These are phyloP conservation scores for Phragmites australis DNA, from an alignment of 176 grass and related monocot genomes.

Conservation along the genomic window DNA sequence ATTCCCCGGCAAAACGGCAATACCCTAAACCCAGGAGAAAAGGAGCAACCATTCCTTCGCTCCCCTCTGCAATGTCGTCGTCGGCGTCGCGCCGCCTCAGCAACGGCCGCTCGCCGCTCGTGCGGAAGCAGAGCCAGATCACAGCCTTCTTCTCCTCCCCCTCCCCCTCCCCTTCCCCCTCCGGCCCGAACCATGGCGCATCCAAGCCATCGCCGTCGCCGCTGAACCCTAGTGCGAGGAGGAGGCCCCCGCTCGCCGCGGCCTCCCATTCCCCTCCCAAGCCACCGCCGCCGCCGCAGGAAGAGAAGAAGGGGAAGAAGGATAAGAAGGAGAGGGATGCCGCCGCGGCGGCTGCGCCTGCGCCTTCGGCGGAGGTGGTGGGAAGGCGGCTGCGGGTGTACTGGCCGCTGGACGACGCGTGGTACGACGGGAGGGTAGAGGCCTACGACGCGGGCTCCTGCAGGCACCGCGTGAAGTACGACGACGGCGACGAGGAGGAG, in stretches of 20 bases:
- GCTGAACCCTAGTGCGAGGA: conserved; percentile 50
- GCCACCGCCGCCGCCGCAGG: background rate
- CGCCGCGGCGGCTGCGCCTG: background rate
- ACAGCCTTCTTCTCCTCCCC: conserved; percentile 74
- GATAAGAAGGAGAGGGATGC: background rate
- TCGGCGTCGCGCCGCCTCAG: conserved; percentile 66
- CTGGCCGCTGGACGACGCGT: conserved; percentile 82
- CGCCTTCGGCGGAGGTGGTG: conserved; percentile 43
- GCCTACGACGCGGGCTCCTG: conserved; percentile 49
- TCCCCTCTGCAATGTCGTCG: conserved; percentile 32
- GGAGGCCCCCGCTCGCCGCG: conserved; percentile 49
- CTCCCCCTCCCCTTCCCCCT: conserved; percentile 11
- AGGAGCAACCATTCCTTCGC: background rate
- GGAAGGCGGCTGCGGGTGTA: conserved; percentile 76
- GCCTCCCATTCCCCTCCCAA: conserved; percentile 44
- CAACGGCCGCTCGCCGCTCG: conserved; percentile 85
- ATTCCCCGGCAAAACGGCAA: background rate
- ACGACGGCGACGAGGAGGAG: conserved; percentile 76
- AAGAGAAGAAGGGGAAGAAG: background rate
- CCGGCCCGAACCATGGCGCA: conserved; percentile 14
- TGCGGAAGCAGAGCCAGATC: conserved; percentile 90
- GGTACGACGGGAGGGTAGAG: conserved; percentile 67
- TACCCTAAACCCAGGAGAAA: conserved; percentile 32
- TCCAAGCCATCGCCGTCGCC: conserved; percentile 47
- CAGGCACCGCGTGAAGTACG: conserved; percentile 67